A percentile compares a stretch with the other conserved stretches of the same genome.
Conservation (phyloP, 2,329 filamentous ascomycete species). For the Aspergillus pseudotamarii region DNA sequence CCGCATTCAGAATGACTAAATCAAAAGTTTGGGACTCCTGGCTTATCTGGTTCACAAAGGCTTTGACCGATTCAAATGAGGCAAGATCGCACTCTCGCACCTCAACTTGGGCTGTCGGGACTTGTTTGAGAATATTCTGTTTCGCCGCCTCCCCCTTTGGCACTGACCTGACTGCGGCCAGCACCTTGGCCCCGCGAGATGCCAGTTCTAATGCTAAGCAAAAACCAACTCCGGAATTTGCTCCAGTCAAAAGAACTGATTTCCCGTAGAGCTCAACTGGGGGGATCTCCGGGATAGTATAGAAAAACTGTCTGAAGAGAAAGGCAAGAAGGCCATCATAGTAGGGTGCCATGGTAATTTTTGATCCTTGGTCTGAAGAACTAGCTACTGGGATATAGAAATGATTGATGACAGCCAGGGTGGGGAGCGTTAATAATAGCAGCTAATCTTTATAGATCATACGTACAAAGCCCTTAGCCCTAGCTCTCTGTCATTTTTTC, state of each 20-base stretch:
- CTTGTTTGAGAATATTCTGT: neutral
- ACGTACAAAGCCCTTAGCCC: too few species aligned
- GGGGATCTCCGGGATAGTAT: neutral
- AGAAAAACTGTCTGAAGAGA: neutral
- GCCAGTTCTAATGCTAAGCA: neutral
- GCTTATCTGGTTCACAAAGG: neutral
- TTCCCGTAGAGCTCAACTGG: neutral
- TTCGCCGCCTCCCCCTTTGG: neutral
- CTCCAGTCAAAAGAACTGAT: neutral
- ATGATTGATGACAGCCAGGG: too few species aligned
- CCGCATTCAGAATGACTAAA: neutral
- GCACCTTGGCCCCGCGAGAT: neutral
- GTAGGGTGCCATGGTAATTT: too few species aligned
- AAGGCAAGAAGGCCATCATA: too few species aligned
- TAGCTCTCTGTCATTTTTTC: too few species aligned
- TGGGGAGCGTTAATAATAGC: too few species aligned
- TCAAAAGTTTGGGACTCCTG: neutral
- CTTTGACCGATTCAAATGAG: neutral
- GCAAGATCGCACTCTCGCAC: neutral
- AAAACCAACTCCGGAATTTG: neutral
- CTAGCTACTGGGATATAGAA: too few species aligned
- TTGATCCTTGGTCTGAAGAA: too few species aligned
- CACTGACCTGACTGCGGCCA: neutral
- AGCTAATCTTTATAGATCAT: too few species aligned
- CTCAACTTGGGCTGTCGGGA: neutral